A percentile compares a stretch with the other conserved stretches of the same genome.
These are phyloP conservation scores for Pythium utonaiense DNA, from an alignment of 352 stramenopile species.

Conservation along the genomic window DNA sequence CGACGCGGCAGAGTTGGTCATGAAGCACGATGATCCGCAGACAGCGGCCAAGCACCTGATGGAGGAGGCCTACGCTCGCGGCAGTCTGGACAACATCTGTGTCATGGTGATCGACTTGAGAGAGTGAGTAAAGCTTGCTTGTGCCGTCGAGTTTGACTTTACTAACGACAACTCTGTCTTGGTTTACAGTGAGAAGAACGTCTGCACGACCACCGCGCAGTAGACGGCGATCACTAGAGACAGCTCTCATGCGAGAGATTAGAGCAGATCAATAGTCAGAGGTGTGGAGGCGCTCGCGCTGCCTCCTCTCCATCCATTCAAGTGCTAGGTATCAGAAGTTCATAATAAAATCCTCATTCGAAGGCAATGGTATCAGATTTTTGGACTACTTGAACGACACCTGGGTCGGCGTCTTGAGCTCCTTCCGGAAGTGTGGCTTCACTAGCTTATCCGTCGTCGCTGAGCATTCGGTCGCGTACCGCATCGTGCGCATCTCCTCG, in stretches of 20 bases:
- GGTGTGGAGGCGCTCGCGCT: not conserved
- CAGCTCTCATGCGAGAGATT: not conserved
- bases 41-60: constrained; percentile 74
- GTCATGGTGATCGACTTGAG: constrained; percentile 89
- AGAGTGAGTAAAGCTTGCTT: constrained; percentile 34
- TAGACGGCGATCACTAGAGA: constrained; percentile 6
- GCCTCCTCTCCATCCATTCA: not conserved
- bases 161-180: not conserved
- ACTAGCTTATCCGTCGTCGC: constrained; percentile 42
- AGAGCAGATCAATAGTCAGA: not conserved
- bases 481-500: constrained; percentile 40
- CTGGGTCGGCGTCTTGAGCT: constrained; percentile 48
- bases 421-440: constrained; percentile 54
- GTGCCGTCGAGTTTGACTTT: not conserved
- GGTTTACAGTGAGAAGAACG: constrained; percentile 43
- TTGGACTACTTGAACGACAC: constrained; percentile 54
- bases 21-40: constrained; percentile 67
- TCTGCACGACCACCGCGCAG: constrained; percentile 26
- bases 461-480: constrained; percentile 60
- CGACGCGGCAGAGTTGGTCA: constrained; percentile 70
- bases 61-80: constrained; percentile 79
- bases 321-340: constrained; percentile 1
- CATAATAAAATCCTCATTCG: constrained; percentile 4
- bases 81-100: constrained; percentile 90
- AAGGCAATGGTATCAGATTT: not conserved